These are phyloP conservation scores for Salix koriyanagi DNA, from an alignment of 345 rosid genomes.

Conservation along the genomic window DNA sequence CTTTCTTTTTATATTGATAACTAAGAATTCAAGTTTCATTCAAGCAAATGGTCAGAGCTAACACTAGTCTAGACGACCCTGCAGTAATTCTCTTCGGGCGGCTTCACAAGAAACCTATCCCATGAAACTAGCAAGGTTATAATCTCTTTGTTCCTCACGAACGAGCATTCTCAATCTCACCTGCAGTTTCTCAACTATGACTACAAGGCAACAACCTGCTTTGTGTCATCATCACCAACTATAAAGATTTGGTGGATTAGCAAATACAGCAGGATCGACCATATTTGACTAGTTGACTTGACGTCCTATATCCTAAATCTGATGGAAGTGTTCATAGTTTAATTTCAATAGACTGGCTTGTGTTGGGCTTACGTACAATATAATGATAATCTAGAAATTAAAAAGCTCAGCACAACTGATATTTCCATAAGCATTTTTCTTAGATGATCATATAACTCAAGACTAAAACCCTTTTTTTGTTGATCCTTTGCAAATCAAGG, in stretches of 20 bases:
- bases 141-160: slow-evolving; percentile 45
- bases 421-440: slow-evolving; percentile 33
- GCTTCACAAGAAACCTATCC: slow-evolving; percentile 34
- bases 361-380: slow-evolving; percentile 31
- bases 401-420: slow-evolving; percentile 10
- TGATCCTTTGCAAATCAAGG: slow-evolving; percentile 30
- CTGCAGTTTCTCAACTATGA: slow-evolving; percentile 36
- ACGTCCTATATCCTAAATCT: slow-evolving; percentile 6
- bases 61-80: slow-evolving; percentile 20
- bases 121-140: slow-evolving; percentile 43
- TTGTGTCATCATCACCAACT: too few relatives aligned
- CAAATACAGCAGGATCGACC: too few relatives aligned
- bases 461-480: slow-evolving; percentile 4
- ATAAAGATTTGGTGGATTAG: too few relatives aligned
- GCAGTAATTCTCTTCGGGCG: slow-evolving; percentile 39
- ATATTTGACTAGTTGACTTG: too few relatives aligned
- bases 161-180: slow-evolving; percentile 23
- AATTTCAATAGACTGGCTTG: slow-evolving; percentile 30
- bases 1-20: too few relatives aligned
- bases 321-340: slow-evolving; percentile 33
- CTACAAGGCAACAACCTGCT: slow-evolving; percentile 9
- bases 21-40: too few relatives aligned
- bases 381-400: slow-evolving; percentile 23
- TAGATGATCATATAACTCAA: slow-evolving; percentile 27
- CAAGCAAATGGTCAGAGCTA: slow-evolving; percentile 10